Evolutionary conservation across 257 asterid species (phyloP).

Genomic region (Agastache rugosa): DNA sequence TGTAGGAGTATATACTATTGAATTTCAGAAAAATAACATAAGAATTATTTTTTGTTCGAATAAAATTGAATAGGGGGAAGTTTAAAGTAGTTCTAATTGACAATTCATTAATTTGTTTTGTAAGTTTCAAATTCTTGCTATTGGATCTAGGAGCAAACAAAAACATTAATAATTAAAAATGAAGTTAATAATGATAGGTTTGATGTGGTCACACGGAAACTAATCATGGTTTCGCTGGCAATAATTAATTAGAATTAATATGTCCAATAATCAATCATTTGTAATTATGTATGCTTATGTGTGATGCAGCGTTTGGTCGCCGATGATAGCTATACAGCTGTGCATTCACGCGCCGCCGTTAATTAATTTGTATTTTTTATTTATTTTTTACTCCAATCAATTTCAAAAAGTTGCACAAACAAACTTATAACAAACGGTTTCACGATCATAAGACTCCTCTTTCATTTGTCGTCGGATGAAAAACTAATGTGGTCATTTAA

Average conservation of each 20-base stretch:
- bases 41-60: background rate
- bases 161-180: constrained; percentile 7
- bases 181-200: background rate
- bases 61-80: background rate
- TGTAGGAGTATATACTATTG: too few relatives aligned
- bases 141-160: constrained; percentile 31
- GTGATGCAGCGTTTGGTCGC: constrained; percentile 13
- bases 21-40: background rate
- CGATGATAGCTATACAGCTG: background rate
- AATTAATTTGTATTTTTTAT: background rate
- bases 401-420: too few relatives aligned
- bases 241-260: background rate
- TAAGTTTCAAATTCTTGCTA: background rate
- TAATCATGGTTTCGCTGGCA: constrained; percentile 34
- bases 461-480: too few relatives aligned
- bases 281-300: background rate
- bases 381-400: too few relatives aligned
- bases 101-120: background rate
- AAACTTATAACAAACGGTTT: too few relatives aligned
- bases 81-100: background rate
- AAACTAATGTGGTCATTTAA: too few relatives aligned
- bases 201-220: background rate
- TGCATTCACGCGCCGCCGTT: constrained; percentile 8
- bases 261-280: background rate
- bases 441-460: too few relatives aligned